A percentile compares a stretch with the other conserved stretches of the same genome.
phyloP scores from a whole-genome alignment of 177 flowering plant species.

The Vitis hybrid region DNA sequence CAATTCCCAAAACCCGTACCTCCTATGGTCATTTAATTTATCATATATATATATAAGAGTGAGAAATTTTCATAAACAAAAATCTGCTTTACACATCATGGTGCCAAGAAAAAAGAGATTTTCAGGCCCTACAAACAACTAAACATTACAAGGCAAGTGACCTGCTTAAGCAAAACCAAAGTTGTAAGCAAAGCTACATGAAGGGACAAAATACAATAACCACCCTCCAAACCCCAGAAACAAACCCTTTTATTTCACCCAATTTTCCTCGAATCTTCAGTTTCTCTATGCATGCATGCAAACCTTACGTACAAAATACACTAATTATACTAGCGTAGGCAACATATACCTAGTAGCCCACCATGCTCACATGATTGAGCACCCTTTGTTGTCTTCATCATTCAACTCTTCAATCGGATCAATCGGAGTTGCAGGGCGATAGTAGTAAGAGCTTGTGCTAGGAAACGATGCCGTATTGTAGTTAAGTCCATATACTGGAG shows the following conservation, averaged over 20 bases:
- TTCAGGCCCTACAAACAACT: slow-evolving; percentile 6
- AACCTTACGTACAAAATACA: no score
- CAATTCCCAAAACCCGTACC: no score
- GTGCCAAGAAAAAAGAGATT: slow-evolving; percentile 2
- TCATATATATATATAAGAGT: background rate
- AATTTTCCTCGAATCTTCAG: background rate
- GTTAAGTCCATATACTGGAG: slow-evolving; percentile 34
- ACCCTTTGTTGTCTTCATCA: slow-evolving; percentile 20
- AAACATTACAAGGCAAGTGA: slow-evolving; percentile 7
- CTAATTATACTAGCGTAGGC: no score
- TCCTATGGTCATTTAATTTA: no score
- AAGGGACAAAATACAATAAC: background rate
- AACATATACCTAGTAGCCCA: no score
- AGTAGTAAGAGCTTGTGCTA: slow-evolving; percentile 17
- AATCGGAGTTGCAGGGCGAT: slow-evolving; percentile 26
- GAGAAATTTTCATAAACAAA: background rate
- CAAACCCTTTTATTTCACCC: background rate
- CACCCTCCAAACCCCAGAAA: slow-evolving; percentile 1
- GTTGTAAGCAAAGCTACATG: background rate
- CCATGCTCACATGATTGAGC: slow-evolving; percentile 41
- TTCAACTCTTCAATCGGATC: slow-evolving; percentile 13
- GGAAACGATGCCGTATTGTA: slow-evolving; percentile 34
- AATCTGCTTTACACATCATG: slow-evolving; percentile 10
- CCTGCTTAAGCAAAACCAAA: slow-evolving; percentile 7
- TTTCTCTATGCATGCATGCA: no score